Evolutionary conservation across 1,284 basidiomycete species (phyloP).

Genomic region (Apiotrichum brassicae): DNA sequence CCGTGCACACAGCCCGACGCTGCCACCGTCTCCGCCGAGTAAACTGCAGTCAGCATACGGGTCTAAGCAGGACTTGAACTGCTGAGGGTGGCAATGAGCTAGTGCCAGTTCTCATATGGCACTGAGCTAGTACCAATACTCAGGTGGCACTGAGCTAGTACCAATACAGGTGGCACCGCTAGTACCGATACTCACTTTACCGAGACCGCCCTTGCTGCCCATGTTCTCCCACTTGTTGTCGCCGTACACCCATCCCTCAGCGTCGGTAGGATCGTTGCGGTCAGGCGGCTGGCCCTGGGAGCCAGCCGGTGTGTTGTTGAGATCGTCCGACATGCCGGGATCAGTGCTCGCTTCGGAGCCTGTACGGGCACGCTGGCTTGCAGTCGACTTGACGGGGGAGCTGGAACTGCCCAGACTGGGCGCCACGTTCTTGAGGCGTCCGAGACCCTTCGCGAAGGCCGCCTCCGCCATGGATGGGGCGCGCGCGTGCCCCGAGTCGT

Average conservation of each 20-base stretch:
- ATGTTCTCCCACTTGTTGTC: conserved; percentile 93
- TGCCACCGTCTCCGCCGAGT: conserved; percentile 79
- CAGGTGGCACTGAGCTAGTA: too few species aligned
- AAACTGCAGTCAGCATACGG: conserved; percentile 51
- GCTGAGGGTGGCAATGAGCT: too few species aligned
- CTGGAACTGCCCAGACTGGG: conserved; percentile 23
- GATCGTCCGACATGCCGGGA: neutral
- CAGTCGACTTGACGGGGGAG: conserved; percentile 14
- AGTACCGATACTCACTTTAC: conserved; percentile 56
- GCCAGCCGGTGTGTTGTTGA: neutral
- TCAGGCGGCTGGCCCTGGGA: conserved; percentile 19
- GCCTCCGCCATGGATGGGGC: conserved; percentile 45
- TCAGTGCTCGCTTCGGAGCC: conserved; percentile 13
- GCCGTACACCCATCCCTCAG: conserved; percentile 87
- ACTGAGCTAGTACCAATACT: too few species aligned
- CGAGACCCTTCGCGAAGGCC: conserved; percentile 47
- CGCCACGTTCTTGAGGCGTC: conserved; percentile 33
- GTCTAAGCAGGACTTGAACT: neutral
- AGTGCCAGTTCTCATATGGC: too few species aligned
- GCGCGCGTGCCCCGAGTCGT: conserved; percentile 11
- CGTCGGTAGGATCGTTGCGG: conserved; percentile 57
- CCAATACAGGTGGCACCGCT: too few species aligned
- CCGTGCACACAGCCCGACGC: conserved; percentile 67
- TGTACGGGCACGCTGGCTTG: conserved; percentile 7
- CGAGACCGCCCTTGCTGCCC: conserved; percentile 70